Evolutionary conservation across 257 asterid genomes (phyloP), one percentile per base, ranked within the genome.

Genomic region (Solanum sparsipilum): DNA sequence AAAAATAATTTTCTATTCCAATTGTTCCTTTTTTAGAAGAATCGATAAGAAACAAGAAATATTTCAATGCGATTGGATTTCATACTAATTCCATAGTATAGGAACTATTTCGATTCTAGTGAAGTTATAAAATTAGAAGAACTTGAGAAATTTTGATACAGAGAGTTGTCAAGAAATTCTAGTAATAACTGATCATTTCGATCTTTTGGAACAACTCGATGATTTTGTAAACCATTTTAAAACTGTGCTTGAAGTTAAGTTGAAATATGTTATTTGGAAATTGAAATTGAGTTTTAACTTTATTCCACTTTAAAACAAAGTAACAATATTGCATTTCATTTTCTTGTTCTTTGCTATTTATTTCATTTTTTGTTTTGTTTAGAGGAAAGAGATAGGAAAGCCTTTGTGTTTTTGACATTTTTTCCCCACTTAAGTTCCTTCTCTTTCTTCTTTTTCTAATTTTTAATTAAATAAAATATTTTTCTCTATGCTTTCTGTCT

Each of bases 381-480:
- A 85, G 84, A 89, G 86, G 86, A 85, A 71, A 63, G 71, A 67
- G 38, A 41, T 7, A 27, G 70, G 88, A 73, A 84, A n/a, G 48
- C 27, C 44, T 82, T 82, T 29, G 70, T 18, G 29, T 48, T 81
- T 81, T 46, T 81, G 70, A 29, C 85, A 46, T 81, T 81, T 81
- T 46, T 46, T 10, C 23, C 68, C 58, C 11, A 16, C 25, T 81
- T 29, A 0, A 29, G 0, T 18, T 44, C 25, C 38, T 81, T 16
- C 35, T 78, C 20, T 52, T 52, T 52, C 63, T 46, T 29, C 29
- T 48, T 81, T 6, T 27, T 44, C 48, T 81, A 27, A 18, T 9
- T 25, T 44, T 39, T 13, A 78, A 23, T n/a, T 2, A 44, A 46
- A 46, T 25, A 79, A 79, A 8, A 44, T 44, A 48, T 29, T 48